Base-by-base conservation (phyloP, 805 yeast genomes). In the Metschnikowia santaceciliae region DNA sequence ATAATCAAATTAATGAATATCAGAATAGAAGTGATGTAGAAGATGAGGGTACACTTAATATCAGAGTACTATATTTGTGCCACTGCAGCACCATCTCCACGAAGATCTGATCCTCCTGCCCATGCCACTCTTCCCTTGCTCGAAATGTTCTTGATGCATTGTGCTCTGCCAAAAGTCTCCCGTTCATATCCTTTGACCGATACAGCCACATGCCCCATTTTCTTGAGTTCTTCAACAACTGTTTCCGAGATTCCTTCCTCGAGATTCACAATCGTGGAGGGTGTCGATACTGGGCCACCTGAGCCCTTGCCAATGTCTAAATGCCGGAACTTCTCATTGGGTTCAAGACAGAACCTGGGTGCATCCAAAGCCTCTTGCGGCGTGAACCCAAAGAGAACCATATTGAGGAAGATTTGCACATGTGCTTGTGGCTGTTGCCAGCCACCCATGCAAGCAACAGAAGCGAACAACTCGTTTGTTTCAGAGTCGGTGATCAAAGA, bases 401-500 rank as follows among this genome's bases (percentile, higher is more conserved):
- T 64, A 63, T 88, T 88, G 54, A 87, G 66, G 36, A 80, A 83
- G 35, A 86, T 91, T 64, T 86, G 92, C 6, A 88, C 82, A 58
- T 88, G 95, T 1, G 91, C 91, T 59, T 86, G 89, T 2, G 95
- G 95, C 65, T 88, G 96, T 72, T 84, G 86, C 69, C 82, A 88
- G 0, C 92, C 95, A 15, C 96, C 96, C 90, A 86, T 87, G 54
- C 85, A 87, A 46, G 92, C 94, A 58, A 76, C 84, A n/a, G 84
- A 69, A 0, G 90, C 90, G 60, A 75, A 83, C n/a, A 88, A 66
- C 4, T 70, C 70, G 14, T 46, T 19, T 23, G 54, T 45, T 4
- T 38, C 48, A 2, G 50, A 15, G 2, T 70, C 65, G 13, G 95
- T 88, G 32, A 88, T 78, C 83, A 88, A 78, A 0, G 90, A 88